Base-by-base conservation (phyloP, 345 rosid species). In the Adansonia digitata region DNA sequence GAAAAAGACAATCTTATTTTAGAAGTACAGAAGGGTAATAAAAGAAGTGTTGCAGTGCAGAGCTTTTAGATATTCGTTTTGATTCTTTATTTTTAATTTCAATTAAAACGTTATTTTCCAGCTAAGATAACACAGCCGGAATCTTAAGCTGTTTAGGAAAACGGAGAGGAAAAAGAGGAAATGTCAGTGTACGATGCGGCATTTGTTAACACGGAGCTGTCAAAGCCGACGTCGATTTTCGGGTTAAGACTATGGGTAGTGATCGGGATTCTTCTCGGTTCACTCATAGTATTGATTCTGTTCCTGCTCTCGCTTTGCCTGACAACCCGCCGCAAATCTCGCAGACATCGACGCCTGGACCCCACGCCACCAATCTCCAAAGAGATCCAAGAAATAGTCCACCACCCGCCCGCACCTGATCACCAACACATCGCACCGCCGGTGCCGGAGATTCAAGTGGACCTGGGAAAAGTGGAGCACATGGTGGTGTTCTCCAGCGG, bases 201-300 rank as follows among this genome's bases (percentile, higher is more conserved):
- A 15, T 85, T 77, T 27, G 79, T 94, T 34, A 91, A 92, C 78
- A 49, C 88, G n/a, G 88, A 91, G 87, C 89, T 94, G 5, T 94
- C 98, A 0, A 89, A 91, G 79, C 92, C 84, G 29, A 92, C 98
- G 2, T 94, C 97, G 24, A 90, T 94, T 75, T 94, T 94, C 77
- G 97, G 98, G 24, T 88, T 94, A 14, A 89, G 88, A 5, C 83
- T 91, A 1, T 94, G 98, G 98, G 95, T 94, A 17, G 92, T 94
- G 5, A 91, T 94, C 69, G 97, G 97, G 13, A 91, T 94, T 67
- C 79, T 92, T 15, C 75, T 94, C 2, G 98, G 98, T 74, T 92
- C 97, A 42, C 78, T 92, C 52, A 85, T 94, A 72, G 95, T 92
- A 51, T 76, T 92, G 39, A 83, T 95, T 31, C 93, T 94, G 69